phyloP scores from a whole-genome alignment of 345 rosid species.

The Acer saccharum region DNA sequence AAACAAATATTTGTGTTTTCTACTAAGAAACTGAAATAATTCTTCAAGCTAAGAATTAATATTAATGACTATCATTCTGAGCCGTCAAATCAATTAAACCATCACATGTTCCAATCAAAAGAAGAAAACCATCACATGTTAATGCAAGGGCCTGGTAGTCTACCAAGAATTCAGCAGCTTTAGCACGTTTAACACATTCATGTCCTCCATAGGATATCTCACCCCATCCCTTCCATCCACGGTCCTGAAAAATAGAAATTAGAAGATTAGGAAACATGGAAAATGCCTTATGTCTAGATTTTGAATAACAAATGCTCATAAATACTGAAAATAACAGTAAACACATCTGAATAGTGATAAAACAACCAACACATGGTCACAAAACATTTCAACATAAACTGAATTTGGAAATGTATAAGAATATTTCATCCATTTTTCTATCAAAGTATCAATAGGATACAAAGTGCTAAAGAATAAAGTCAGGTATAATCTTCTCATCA shows the following conservation, averaged over 20 bases:
- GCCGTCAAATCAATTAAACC: conserved; percentile 11
- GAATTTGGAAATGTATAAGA: too few relatives aligned
- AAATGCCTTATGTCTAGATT: background rate
- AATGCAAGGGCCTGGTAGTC: conserved; percentile 42
- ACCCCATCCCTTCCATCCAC: conserved; percentile 95
- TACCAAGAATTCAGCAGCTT: conserved; percentile 88
- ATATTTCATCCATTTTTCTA: too few relatives aligned
- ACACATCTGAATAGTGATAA: background rate
- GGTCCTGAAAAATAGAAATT: conserved; percentile 46
- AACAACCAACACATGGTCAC: too few relatives aligned
- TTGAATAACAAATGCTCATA: background rate
- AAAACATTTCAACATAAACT: too few relatives aligned
- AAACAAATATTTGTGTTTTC: background rate
- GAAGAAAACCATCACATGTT: background rate
- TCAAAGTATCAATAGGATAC: too few relatives aligned
- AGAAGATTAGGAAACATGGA: background rate
- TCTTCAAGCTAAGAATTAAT: background rate
- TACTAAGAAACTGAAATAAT: background rate
- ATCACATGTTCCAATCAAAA: background rate
- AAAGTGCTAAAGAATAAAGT: too few relatives aligned
- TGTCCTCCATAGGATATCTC: conserved; percentile 94
- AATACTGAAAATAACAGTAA: background rate
- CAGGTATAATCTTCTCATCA: background rate
- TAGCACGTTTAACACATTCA: conserved; percentile 69
- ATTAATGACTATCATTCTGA: background rate